phyloP scores from a whole-genome alignment of 2,329 filamentous ascomycete species.

The Trichothecium roseum region DNA sequence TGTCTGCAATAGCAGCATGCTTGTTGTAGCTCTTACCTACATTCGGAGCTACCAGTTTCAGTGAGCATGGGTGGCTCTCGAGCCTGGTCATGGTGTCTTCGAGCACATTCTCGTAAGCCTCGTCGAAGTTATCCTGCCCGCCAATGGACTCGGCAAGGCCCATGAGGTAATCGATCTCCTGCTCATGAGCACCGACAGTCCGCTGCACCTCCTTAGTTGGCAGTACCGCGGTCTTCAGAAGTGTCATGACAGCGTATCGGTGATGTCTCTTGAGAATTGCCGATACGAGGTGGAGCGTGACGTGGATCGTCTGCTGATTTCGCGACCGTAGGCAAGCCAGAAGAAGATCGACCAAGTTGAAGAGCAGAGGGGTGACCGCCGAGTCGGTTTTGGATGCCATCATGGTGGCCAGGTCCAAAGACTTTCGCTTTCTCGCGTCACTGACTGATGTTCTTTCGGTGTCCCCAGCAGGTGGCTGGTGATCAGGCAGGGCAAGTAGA shows the following conservation, averaged over 20 bases:
- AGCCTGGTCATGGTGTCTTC: conserved; percentile 60
- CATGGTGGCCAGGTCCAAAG: conserved; percentile 75
- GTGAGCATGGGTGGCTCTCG: conserved; percentile 64
- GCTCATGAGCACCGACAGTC: conserved; percentile 64
- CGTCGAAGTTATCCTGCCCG: conserved; percentile 59
- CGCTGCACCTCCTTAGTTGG: conserved; percentile 43
- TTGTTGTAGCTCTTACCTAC: conserved; percentile 45
- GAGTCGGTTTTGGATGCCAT: conserved; percentile 65
- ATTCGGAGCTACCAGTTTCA: conserved; percentile 55
- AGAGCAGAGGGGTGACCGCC: conserved; percentile 65
- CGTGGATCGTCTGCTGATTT: conserved; percentile 81
- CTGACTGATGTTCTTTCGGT: conserved; percentile 39
- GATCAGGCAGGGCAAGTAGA: conserved; percentile 68
- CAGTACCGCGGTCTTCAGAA: conserved; percentile 57
- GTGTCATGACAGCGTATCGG: conserved; percentile 68
- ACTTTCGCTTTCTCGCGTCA: conserved; percentile 72
- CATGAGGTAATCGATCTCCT: conserved; percentile 64
- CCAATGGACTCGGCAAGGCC: conserved; percentile 58
- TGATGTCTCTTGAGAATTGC: conserved; percentile 82
- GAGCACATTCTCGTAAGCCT: conserved; percentile 60
- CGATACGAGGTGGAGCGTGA: conserved; percentile 79
- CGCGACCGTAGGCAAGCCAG: conserved; percentile 73
- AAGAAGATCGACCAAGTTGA: conserved; percentile 87
- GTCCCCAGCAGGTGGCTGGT: background rate
- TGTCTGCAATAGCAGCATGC: conserved; percentile 44